Evolutionary conservation across 768 basidiomycete species (phyloP).

Genomic region (Termitomyces sp.): DNA sequence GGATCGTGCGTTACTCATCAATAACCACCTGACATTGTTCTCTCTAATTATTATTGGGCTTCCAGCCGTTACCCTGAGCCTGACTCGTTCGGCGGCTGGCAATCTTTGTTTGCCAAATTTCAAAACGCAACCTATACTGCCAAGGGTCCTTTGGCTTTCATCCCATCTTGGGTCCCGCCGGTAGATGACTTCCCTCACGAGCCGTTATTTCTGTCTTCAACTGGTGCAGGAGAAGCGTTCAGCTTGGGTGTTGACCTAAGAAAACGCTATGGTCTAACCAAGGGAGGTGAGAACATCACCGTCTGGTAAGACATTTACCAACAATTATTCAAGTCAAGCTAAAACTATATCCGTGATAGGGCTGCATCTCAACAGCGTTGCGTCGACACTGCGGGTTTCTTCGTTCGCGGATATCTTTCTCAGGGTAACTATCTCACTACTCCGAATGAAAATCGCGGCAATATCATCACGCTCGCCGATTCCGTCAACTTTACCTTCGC

Average conservation of each 20-base stretch:
- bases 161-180: constrained; percentile 37
- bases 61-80: constrained; percentile 40
- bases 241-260: constrained; percentile 35
- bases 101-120: constrained; percentile 32
- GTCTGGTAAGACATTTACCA: constrained; percentile 28
- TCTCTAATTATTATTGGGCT: neutral
- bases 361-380: constrained; percentile 38
- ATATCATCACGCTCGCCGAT: constrained; percentile 33
- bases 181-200: constrained; percentile 36
- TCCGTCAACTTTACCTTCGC: constrained; percentile 40
- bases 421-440: constrained; percentile 35
- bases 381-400: constrained; percentile 37
- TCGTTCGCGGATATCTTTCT: constrained; percentile 37
- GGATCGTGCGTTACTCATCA: constrained; percentile 28
- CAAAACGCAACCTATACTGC: constrained; percentile 38
- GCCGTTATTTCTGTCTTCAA: constrained; percentile 34
- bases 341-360: constrained; percentile 19
- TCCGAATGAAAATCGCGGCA: constrained; percentile 28
- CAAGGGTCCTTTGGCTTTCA: constrained; percentile 33
- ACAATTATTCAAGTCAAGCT: neutral
- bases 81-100: constrained; percentile 37
- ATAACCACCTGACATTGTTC: neutral
- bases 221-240: constrained; percentile 38
- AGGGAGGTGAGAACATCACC: constrained; percentile 37
- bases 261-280: constrained; percentile 35